Base-by-base conservation (phyloP, 208 protist species). In the Leishmania major region DNA sequence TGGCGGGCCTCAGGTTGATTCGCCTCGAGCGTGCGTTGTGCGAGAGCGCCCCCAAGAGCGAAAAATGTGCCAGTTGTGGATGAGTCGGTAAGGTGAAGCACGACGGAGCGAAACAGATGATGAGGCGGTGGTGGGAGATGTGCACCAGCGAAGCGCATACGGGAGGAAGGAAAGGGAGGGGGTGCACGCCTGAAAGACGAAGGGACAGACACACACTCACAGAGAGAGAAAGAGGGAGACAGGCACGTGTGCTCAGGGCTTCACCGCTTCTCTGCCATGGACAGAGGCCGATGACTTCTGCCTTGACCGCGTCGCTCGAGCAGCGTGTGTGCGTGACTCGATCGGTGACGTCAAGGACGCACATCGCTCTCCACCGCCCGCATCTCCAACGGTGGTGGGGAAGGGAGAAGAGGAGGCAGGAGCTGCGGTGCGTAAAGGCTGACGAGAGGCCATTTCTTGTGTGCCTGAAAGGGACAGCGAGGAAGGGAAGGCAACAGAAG, bases 61-160 rank as follows among this genome's bases (percentile, higher is more conserved):
- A 43, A 43, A 43, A 43, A 43, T 43, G 43, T 2, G 43, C 43
- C 43, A 43, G 43, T 43, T 43, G 43, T 62, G 17, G 25, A 75
- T 19, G 45, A 55, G 43, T 25, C 75, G 28, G 67, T 31, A 77
- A 71, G 28, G 75, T 71, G 17, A 47, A 78, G 25, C 22, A n/a
- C 17, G 62, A 71, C 17, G 64, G 49, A 53, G 49, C 8, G 73
- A 76, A 31, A 79, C 71, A 59, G 40, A 77, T 60, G 81, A 62
- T 13, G 59, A 80, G 25, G 51, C 11, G 1, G 49, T 17, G 8
- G 49, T 53, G 49, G 49, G 49, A 53, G 49, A 53, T 17, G 49
- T 53, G 49, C 17, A 17, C 49, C 49, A 53, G 15, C 0, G 17
- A 22, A 5, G 17, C 51, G 17, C 17, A 55, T 19, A 19, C 51